Evolutionary conservation across 306 rosid species (phyloP).

Genomic region (Castanea mollissima): DNA sequence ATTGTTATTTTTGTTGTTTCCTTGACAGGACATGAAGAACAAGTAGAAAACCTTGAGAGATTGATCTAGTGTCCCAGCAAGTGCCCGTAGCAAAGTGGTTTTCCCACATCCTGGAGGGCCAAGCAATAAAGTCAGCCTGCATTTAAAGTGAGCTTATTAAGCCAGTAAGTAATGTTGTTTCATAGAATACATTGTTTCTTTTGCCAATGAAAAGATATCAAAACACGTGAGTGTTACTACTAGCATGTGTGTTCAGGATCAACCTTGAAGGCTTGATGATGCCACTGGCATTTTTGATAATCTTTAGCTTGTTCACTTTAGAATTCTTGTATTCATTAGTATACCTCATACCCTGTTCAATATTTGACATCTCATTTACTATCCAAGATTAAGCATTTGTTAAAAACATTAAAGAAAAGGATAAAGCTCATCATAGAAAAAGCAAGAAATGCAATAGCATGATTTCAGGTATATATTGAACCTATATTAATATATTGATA

Average conservation of each 20-base stretch:
- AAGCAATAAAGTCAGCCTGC: conserved; percentile 54
- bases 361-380: not conserved
- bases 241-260: not conserved
- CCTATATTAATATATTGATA: not conserved
- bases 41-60: conserved; percentile 43
- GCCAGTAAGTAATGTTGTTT: not conserved
- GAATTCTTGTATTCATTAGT: conserved; percentile 21
- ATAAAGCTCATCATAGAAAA: not conserved
- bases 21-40: not conserved
- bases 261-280: conserved; percentile 56
- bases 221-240: not conserved
- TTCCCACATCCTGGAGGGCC: conserved; percentile 62
- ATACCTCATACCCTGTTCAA: conserved; percentile 31
- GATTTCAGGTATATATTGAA: not conserved
- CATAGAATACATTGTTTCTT: not conserved
- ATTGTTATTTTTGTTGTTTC: not conserved
- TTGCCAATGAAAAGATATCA: not conserved
- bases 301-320: conserved; percentile 28
- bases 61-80: conserved; percentile 43
- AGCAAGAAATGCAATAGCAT: not conserved
- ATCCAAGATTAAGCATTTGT: not conserved
- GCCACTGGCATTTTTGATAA: conserved; percentile 42
- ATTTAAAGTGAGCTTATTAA: conserved; percentile 1
- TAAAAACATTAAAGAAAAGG: not conserved
- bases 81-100: conserved; percentile 45